These are phyloP conservation scores for Pinus albicaulis DNA, from an alignment of 75 land plant species.

Conservation along the genomic window DNA sequence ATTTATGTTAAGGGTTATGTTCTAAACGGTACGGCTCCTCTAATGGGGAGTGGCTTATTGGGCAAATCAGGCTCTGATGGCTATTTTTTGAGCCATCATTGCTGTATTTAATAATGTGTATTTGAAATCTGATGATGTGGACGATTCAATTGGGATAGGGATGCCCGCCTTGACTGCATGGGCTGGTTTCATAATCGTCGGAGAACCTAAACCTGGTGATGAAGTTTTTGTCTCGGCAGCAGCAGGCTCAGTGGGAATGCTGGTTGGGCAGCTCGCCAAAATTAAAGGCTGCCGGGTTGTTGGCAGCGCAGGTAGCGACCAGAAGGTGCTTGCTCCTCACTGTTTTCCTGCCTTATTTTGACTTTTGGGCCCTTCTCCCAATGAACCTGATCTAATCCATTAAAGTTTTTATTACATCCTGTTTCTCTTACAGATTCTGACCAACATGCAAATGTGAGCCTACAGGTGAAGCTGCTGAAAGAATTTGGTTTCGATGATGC, in stretches of 20 bases:
- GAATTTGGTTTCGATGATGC: conserved; percentile 47
- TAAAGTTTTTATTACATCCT: too few species aligned
- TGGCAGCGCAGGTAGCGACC: conserved; percentile 45
- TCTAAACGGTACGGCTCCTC: too few species aligned
- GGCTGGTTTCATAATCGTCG: conserved; percentile 38
- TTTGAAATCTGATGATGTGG: too few species aligned
- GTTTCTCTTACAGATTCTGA: too few species aligned
- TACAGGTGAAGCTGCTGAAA: conserved; percentile 26
- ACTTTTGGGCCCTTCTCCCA: too few species aligned
- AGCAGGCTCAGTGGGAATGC: conserved; percentile 52
- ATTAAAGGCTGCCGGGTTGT: conserved; percentile 54
- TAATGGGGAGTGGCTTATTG: too few species aligned
- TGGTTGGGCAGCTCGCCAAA: conserved; percentile 55
- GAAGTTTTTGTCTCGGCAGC: conserved; percentile 49
- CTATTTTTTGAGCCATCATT: too few species aligned
- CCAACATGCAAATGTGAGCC: neutral
- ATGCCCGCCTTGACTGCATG: conserved; percentile 44
- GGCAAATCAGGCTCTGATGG: too few species aligned
- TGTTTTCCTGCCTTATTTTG: neutral
- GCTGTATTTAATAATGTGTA: too few species aligned
- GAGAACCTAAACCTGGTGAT: conserved; percentile 22
- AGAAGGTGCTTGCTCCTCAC: conserved; percentile 28
- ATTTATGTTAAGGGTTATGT: too few species aligned
- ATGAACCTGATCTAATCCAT: too few species aligned
- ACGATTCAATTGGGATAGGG: conserved; percentile 10